Base-by-base conservation (phyloP, 225 moss, liverwort and hornwort genomes). In the Asterella californica region DNA sequence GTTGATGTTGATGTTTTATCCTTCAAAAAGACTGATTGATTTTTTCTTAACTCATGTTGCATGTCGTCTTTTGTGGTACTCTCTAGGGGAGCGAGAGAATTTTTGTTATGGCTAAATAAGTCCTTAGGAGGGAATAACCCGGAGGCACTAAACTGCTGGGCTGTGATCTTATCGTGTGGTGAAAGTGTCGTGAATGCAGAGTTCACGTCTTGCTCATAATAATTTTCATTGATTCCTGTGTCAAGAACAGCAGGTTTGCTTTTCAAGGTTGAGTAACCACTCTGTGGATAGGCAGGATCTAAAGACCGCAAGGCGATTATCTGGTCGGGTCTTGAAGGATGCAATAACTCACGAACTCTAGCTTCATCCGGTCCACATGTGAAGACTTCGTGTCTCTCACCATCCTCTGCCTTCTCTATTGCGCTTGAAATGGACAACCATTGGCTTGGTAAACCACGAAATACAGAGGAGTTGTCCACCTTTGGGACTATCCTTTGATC, bases 271-370 rank as follows among this genome's bases (percentile, higher is more conserved):
- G 52, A 50, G 6, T 52, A 0, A 10, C 19, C 24, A 27, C 45
- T 18, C 27, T 30, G 30, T 27, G 8, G 24, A 15, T 50, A 9
- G 10, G 42, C 55, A 37, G 81, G 19, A 21, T 52, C 52, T 32
- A 21, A 53, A 47, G 15, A n/a, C 55, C 52, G 50, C 45, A 75
- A 9, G 2, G 62, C 63, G 15, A 71, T 79, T 37, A 77, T 50
- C 76, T 73, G 55, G 66, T 77, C 77, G 29, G 73, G 73, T 46
- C 77, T 55, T 10, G 57, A 29, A 74, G 34, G 75, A 67, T 59
- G 47, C 9, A 67, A 21, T 27, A 45, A 38, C 53, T 73, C 76
- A 24, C 18, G 30, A 52, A 12, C 1, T 24, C 42, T 29, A 60
- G 25, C 15, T 48, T 34, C 49, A 30, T 62, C 82, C 62, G 59